Evolutionary conservation across 2,329 filamentous ascomycete species (phyloP), one percentile per base, ranked within the genome.

Genomic region (Pseudomassariella vexata): DNA sequence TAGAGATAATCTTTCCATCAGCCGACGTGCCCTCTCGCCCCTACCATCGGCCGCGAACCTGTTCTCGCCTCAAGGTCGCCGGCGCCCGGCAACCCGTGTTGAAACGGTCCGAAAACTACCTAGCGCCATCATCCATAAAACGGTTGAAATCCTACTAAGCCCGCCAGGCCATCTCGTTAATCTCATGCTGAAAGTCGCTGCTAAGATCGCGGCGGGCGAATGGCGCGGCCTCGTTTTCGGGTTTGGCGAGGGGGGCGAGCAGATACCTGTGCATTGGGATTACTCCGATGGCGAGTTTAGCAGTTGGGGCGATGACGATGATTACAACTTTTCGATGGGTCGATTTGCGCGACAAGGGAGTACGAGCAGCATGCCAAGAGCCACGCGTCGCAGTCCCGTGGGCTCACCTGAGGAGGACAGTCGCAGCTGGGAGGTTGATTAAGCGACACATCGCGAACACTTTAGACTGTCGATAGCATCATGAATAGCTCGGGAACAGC

Each of bases 131-230:
- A 71, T 94, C 17, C 75, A 81, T 35, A 89, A 85, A 58, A 88
- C 87, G 0, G 79, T 76, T 41, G 79, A 85, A 31, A 70, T 92
- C 19, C 70, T 94, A 4, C 63, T 95, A 10, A 79, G 84, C 1
- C 87, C 87, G n/a, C 87, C 89, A 0, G 75, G 81, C 11, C 78
- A 89, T 46, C 70, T 94, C 2, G 73, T 94, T 21, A 69, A 76
- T 17, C 65, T 94, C 24, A 88, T 95, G 69, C 70, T 95, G 5
- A 78, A 79, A 35, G 85, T 95, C 35, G 85, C 88, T 1, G 80
- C 84, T 0, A 79, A 76, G 40, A 86, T 95, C 40, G 73, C 79
- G 2, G 67, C 68, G 19, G 76, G 73, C 12, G 68, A 75, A 59
- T 78, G 72, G 79, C 63, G 73, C 49, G 82, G 74, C 40, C 59